Evolutionary conservation across 768 basidiomycete species (phyloP), one percentile per base, ranked within the genome.

Genomic region (Pleurotus eryngii): DNA sequence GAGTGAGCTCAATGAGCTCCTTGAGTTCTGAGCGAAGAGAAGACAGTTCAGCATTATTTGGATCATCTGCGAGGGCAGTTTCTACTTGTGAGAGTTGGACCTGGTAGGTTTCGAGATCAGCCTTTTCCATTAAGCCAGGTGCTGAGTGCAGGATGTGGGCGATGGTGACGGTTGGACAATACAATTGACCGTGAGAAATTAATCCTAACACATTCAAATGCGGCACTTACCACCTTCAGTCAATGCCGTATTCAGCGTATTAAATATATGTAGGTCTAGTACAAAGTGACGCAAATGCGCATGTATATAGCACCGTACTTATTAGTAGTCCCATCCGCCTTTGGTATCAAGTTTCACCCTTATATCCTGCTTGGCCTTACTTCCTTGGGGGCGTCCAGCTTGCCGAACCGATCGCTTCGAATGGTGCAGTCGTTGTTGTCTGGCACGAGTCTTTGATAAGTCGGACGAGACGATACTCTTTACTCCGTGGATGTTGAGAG

Each of bases 1-100:
- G 81, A 3, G 92, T 86, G 64, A 95, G 85, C 45, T 82, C 76
- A 69, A 95, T 92, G 68, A 95, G 90, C 71, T 92, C 85, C 67
- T 85, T 79, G 50, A 95, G 81, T 71, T 94, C 90, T 35, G 83
- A 81, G 64, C 83, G 85, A 50, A 95, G 82, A 26, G 83, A 85
- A 39, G 79, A 72, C 47, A 94, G 85, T 70, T 90, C 91, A 55
- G 74, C 64, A 68, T 92, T 94, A 64, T 76, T 75, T 4, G 91
- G 89, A 66, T 95, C 92, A 42, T 83, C 70, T 49, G 83, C 76
- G 47, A 95, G 85, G 17, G 90, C 88, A 55, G 84, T 73, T 70
- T 94, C 90, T 59, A 95, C 92, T 69, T 94, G 90, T n/a, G 87
- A 84, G 58, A 93, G 86, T 68, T 92, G 90, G 9, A 89, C 89